Evolutionary conservation across 257 asterid genomes (phyloP).

Genomic region (Avicennia marina): DNA sequence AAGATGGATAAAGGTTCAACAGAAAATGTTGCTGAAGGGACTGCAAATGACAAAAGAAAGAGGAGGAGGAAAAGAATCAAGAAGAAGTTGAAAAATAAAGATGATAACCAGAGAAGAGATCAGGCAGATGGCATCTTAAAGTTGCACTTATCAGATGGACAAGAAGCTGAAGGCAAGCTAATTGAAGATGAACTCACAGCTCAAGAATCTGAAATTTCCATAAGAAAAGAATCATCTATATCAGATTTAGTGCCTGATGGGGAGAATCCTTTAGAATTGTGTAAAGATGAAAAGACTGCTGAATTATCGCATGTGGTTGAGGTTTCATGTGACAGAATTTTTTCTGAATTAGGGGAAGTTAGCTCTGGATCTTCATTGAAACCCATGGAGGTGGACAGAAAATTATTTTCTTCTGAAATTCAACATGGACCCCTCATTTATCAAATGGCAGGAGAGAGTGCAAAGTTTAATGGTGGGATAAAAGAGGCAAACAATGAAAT

Average conservation of each 20-base stretch:
- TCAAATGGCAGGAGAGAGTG: constrained; percentile 7
- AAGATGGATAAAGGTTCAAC: constrained; percentile 22
- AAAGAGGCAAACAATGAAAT: constrained; percentile 13
- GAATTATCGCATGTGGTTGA: constrained; percentile 2
- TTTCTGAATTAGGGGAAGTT: constrained; percentile 14
- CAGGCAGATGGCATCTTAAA: constrained; percentile 25
- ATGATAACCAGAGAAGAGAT: constrained; percentile 20
- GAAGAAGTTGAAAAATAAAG: constrained; percentile 13
- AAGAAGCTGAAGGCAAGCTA: constrained; percentile 9
- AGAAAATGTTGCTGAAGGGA: constrained; percentile 18
- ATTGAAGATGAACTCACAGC: constrained; percentile 12
- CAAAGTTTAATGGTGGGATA: neutral
- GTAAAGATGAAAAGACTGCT: constrained; percentile 7
- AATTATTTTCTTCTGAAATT: constrained; percentile 14
- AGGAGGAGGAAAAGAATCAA: constrained; percentile 18
- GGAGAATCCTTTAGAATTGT: constrained; percentile 4
- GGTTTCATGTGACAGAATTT: constrained; percentile 12
- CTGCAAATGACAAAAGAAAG: constrained; percentile 18
- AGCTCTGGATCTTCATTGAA: constrained; percentile 4
- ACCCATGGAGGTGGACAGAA: constrained; percentile 21
- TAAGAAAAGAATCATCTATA: constrained; percentile 18
- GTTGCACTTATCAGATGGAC: constrained; percentile 25
- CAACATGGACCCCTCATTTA: neutral
- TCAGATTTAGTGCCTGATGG: constrained; percentile 7
- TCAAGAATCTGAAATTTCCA: constrained; percentile 20